Percentiles rank a stretch among this genome's conserved stretches.
Evolutionary conservation across 352 stramenopile species (phyloP).

Genomic region (Phytopythium boreale): DNA sequence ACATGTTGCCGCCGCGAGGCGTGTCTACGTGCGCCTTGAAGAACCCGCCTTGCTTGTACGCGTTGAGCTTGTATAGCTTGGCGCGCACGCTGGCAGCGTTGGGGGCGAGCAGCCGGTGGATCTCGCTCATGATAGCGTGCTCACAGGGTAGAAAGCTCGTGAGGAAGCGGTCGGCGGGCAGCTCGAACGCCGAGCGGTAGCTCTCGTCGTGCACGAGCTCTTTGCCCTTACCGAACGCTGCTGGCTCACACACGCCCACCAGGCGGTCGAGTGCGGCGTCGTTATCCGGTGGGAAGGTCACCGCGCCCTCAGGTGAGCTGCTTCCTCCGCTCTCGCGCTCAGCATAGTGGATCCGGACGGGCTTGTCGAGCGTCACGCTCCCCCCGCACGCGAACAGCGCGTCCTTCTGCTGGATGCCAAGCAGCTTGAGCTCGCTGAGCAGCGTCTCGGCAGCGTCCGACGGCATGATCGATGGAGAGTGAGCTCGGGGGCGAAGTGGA

Average conservation of each 20-base stretch:
- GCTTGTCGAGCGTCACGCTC: not conserved
- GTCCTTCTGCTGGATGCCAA: not conserved
- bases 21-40: conserved; percentile 5
- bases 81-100: not conserved
- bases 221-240: not conserved
- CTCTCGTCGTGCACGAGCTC: not conserved
- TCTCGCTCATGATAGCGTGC: not conserved
- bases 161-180: not conserved
- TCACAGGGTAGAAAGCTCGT: not conserved
- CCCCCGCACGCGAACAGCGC: conserved; percentile 1
- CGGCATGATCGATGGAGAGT: not conserved
- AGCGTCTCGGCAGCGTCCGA: not conserved
- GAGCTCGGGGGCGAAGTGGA: too few relatives aligned
- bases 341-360: not conserved
- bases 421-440: not conserved
- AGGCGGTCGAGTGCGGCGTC: not conserved
- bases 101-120: not conserved
- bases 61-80: not conserved
- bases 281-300: not conserved
- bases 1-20: conserved; percentile 1
- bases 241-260: not conserved
- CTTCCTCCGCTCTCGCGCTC: not conserved
- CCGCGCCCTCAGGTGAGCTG: too few relatives aligned
- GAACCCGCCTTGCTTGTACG: conserved; percentile 3
- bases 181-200: conserved; percentile 3